Evolutionary conservation across 2,329 filamentous ascomycete genomes (phyloP), one percentile per base, ranked within the genome.

Genomic region (Fusarium nisikadoi): DNA sequence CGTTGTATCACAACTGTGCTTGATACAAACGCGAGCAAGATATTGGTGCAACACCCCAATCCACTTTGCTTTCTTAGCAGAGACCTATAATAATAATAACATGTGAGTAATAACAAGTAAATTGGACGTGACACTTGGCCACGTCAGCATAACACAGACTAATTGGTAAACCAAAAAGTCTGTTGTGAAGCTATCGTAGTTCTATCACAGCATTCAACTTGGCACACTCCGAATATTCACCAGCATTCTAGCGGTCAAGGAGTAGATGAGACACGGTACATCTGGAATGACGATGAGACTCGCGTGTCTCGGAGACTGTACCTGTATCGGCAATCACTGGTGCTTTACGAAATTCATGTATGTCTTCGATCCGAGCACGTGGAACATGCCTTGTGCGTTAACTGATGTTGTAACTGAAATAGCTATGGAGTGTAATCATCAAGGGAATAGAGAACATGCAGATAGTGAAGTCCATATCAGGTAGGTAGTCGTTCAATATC

Each of bases 271-370:
- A 33, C 33, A 45, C 45, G n/a, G 46, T 54, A 45, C 31, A 49
- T 47, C 31, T 41, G 55, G 70, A 72, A 70, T 66, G 69, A 23
- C 14, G n/a, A 61, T 65, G 65, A 72, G 61, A 72, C 65, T 39
- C 35, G 55, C 61, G 33, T 72, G 61, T 72, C 60, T 72, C 38
- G 52, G 55, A 70, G 59, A 16, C 23, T 47, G 46, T 27, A 45
- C 36, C 39, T 35, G 19, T 35, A 14, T 35, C 45, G 45, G 36
- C 20, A 29, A 42, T 42, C 45, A 11, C 11, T 8, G 23, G 20
- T 23, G 36, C 23, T 45, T 57, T 46, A 10, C 43, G 16, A 41
- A 20, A 29, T 55, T 27, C 23, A 31, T 38, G 23, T 8, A 8
- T 72, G 46, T 72, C 65, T 66, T 45, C 45, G 29, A 70, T 57